Base-by-base conservation (phyloP, 768 basidiomycete species). In the Rhizopogon rudus region DNA sequence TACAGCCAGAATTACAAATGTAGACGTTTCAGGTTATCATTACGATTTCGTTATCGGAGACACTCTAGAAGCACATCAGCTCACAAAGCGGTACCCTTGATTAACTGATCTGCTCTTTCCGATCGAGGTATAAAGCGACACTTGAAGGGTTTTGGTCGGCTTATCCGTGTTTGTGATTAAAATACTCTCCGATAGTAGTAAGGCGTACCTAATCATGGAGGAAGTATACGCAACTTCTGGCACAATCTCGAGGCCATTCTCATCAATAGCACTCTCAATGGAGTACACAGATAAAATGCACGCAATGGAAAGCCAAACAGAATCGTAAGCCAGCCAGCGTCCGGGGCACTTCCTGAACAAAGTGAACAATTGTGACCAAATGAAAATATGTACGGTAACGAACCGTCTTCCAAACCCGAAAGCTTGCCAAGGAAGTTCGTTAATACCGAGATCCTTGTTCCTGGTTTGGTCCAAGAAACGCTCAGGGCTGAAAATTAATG, bases 401-500 rank as follows among this genome's bases (percentile, higher is more conserved):
- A 58, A 73, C 75, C 74, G 66, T 57, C 73, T 63, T 37, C 75
- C 75, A 55, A 74, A 77, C 13, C 76, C 75, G 49, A 77, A 78
- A 9, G 72, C 71, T 40, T 66, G 65, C 45, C 67, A 67, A 22
- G 73, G 75, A 35, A 70, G 62, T 40, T 64, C 65, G 48, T 75
- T 76, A 53, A 70, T 67, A 3, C 70, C 73, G 8, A 59, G 56
- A 33, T 52, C 53, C 9, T 41, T 49, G 48, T 75, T 73, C 48
- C 39, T 62, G 40, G 58, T 53, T 52, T 52, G 50, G 49, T 69
- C 61, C 25, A 65, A 50, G 53, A 74, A 78, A 49, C 75, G 68
- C 33, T 71, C 66, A 9, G 75, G 72, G 49, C 70, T 68, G 59
- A 79, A 78, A 8, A 51, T 41, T 57, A 73, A 56, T n/a, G 76